Percentiles rank a stretch among this genome's conserved stretches.
phyloP scores from a whole-genome alignment of 345 rosid species.

The Ceriops zippeliana region DNA sequence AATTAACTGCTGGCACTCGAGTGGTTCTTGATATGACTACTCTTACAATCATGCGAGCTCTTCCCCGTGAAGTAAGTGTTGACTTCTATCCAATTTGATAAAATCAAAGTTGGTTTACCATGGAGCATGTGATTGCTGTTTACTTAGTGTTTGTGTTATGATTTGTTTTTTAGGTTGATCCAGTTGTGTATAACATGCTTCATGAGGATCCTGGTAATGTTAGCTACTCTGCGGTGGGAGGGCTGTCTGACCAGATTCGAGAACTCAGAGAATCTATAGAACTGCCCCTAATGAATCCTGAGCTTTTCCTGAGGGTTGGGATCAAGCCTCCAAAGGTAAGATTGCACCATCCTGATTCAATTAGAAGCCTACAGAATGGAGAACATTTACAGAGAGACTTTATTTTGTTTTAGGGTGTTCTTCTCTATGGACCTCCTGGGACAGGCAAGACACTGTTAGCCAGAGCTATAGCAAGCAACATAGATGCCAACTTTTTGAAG shows the following conservation, averaged over 20 bases:
- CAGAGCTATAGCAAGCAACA: conserved; percentile 96
- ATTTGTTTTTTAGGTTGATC: conserved; percentile 58
- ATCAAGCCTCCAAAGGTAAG: conserved; percentile 85
- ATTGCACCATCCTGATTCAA: neutral
- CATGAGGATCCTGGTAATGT: conserved; percentile 97
- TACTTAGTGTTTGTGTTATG: neutral
- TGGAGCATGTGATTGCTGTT: neutral
- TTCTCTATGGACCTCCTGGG: conserved; percentile 98
- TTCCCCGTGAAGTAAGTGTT: conserved; percentile 67
- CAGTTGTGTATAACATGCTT: conserved; percentile 91
- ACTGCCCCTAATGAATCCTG: conserved; percentile 96
- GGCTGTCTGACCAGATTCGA: conserved; percentile 89
- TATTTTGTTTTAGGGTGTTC: conserved; percentile 48
- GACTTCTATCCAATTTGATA: neutral
- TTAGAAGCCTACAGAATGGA: neutral
- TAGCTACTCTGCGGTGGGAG: conserved; percentile 97
- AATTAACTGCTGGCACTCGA: conserved; percentile 80
- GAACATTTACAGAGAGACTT: neutral
- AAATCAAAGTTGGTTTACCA: neutral
- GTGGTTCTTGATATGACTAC: conserved; percentile 80
- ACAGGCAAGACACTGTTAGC: conserved; percentile 98
- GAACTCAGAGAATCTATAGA: conserved; percentile 95
- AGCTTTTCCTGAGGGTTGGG: conserved; percentile 89
- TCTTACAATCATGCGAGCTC: conserved; percentile 76
- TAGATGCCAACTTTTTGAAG: conserved; percentile 96